Conservation (phyloP, 75 land plant genomes). For the Chamaecyparis obtusa region DNA sequence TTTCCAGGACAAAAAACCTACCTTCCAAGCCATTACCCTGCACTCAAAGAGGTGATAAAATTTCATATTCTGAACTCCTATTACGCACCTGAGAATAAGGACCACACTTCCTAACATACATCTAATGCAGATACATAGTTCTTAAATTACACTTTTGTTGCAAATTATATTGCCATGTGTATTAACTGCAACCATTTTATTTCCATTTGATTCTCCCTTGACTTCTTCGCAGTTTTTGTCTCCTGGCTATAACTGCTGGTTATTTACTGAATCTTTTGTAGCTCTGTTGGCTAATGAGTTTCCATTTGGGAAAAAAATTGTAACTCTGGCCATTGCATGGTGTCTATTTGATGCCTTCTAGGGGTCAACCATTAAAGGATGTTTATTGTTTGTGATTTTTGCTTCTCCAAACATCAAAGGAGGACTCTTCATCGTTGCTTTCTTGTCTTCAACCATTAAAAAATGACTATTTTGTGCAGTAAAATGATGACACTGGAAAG, state of each 20-base stretch:
- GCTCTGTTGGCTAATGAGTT: background rate
- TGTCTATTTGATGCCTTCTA: background rate
- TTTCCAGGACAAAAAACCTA: background rate
- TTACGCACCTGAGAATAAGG: background rate
- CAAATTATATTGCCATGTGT: background rate
- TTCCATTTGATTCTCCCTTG: background rate
- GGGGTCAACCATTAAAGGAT: background rate
- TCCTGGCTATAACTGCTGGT: background rate
- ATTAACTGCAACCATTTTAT: background rate
- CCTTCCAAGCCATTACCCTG: background rate
- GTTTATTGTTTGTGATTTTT: background rate
- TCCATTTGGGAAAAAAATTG: background rate
- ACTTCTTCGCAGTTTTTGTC: background rate
- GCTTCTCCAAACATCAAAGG: background rate
- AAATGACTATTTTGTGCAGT: background rate
- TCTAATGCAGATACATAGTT: background rate
- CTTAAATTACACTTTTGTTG: background rate
- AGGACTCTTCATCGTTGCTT: background rate
- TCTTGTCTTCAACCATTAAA: background rate
- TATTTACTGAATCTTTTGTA: background rate
- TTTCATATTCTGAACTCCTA: background rate
- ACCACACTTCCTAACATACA: background rate
- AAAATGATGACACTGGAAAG: background rate
- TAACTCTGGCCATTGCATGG: background rate
- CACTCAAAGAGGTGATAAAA: background rate